Conservation (phyloP, 2,329 filamentous ascomycete species). For the Zymoseptoria crescenta region DNA sequence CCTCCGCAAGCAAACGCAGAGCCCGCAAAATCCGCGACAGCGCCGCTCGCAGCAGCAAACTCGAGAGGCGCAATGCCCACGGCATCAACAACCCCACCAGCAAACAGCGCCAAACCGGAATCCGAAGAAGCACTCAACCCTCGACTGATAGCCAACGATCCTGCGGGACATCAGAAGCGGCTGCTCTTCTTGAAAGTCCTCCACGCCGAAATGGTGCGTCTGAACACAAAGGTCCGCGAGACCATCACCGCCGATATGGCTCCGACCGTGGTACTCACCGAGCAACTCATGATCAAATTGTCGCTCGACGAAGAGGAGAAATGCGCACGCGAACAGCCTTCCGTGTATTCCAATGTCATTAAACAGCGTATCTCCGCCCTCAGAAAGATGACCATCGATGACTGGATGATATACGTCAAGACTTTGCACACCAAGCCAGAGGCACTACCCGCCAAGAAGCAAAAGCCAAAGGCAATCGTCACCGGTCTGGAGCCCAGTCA, state of each 20-base stretch:
- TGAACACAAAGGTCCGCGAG: constrained; percentile 46
- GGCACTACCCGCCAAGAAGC: constrained; percentile 21
- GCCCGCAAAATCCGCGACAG: neutral
- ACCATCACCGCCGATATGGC: constrained; percentile 26
- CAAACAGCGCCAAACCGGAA: constrained; percentile 11
- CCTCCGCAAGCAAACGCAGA: constrained; percentile 12
- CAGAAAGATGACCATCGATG: constrained; percentile 62
- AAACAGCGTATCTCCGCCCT: constrained; percentile 71
- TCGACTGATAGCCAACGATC: constrained; percentile 50
- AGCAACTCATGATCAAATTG: constrained; percentile 60
- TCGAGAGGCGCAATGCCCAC: neutral
- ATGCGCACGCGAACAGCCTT: constrained; percentile 56
- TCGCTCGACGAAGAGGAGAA: constrained; percentile 73
- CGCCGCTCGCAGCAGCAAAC: neutral
- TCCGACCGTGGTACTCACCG: constrained; percentile 50
- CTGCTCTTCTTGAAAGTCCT: constrained; percentile 48
- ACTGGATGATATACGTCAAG: constrained; percentile 52
- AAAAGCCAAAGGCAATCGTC: constrained; percentile 40
- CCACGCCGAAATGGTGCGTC: constrained; percentile 56
- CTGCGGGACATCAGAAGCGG: constrained; percentile 32
- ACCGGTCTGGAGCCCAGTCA: constrained; percentile 62
- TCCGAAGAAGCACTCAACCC: constrained; percentile 50
- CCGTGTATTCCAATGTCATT: constrained; percentile 75
- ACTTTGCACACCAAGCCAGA: constrained; percentile 11
- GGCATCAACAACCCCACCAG: constrained; percentile 3